Conservation (phyloP, 805 yeast species). For the Naumovozyma castellii region DNA sequence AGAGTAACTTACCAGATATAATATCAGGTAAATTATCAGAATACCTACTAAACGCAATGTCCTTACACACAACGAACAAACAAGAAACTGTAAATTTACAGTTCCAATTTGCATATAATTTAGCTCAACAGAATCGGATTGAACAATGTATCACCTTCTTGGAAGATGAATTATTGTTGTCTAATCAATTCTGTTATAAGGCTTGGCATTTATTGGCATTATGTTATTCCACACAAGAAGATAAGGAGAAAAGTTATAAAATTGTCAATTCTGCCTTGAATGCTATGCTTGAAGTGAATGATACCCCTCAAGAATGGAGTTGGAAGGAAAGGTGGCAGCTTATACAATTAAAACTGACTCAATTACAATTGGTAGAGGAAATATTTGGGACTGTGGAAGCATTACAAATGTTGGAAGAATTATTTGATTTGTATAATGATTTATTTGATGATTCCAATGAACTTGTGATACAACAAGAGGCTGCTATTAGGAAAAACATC, state of each 20-base stretch:
- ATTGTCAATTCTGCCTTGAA: slow-evolving; percentile 45
- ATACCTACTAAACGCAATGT: slow-evolving; percentile 23
- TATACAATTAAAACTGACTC: slow-evolving; percentile 65
- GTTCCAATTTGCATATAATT: slow-evolving; percentile 40
- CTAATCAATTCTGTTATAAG: slow-evolving; percentile 46
- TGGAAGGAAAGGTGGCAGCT: slow-evolving; percentile 37
- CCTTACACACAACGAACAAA: slow-evolving; percentile 3
- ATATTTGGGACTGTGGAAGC: slow-evolving; percentile 50
- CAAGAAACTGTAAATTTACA: slow-evolving; percentile 9
- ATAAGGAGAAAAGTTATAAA: slow-evolving; percentile 44
- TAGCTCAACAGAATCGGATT: slow-evolving; percentile 37
- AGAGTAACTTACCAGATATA: slow-evolving; percentile 11
- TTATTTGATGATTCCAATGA: slow-evolving; percentile 31
- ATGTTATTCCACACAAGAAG: slow-evolving; percentile 53
- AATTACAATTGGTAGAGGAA: slow-evolving; percentile 57
- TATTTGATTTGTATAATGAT: slow-evolving; percentile 48
- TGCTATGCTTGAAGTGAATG: slow-evolving; percentile 31
- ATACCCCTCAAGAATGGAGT: slow-evolving; percentile 6
- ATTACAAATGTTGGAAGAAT: slow-evolving; percentile 54
- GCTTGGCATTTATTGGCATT: slow-evolving; percentile 62
- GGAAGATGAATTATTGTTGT: slow-evolving; percentile 39
- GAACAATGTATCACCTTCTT: slow-evolving; percentile 37
- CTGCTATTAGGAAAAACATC: slow-evolving; percentile 4
- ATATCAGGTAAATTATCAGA: slow-evolving; percentile 10
- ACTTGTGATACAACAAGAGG: neutral